phyloP scores from a whole-genome alignment of 139 green algal species.

The Chlamydomonas schloesseri region DNA sequence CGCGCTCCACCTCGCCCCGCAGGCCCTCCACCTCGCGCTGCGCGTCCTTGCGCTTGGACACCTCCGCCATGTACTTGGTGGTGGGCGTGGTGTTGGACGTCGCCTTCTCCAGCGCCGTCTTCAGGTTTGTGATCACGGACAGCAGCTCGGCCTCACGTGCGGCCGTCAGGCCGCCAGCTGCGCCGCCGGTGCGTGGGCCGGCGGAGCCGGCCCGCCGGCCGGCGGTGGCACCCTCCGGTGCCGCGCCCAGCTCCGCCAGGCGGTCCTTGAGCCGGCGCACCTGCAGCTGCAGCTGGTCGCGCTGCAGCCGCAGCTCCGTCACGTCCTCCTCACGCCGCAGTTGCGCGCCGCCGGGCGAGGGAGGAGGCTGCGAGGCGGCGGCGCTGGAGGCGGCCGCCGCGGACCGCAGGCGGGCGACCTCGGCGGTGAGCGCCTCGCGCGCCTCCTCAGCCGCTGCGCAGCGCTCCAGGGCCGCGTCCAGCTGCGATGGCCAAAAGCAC shows the following conservation, averaged over 20 bases:
- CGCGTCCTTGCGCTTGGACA: conserved; percentile 60
- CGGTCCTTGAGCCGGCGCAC: conserved; percentile 56
- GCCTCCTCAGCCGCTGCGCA: conserved; percentile 62
- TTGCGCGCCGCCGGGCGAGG: conserved; percentile 4
- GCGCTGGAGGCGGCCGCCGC: background rate
- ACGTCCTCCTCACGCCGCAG: conserved; percentile 42
- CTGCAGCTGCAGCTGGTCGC: conserved; percentile 66
- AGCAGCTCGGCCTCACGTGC: conserved; percentile 76
- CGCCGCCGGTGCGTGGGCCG: background rate
- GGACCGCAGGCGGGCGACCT: conserved; percentile 47
- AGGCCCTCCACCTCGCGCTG: conserved; percentile 51
- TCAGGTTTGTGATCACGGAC: conserved; percentile 74
- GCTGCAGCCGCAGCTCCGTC: conserved; percentile 65
- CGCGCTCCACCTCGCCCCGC: conserved; percentile 57
- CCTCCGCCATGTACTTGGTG: conserved; percentile 83
- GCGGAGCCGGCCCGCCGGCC: conserved; percentile 1
- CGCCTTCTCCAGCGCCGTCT: conserved; percentile 77
- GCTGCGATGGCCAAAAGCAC: conserved; percentile 18
- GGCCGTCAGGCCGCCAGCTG: conserved; percentile 13
- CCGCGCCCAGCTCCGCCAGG: conserved; percentile 59
- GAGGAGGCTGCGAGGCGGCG: background rate
- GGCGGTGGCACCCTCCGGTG: background rate
- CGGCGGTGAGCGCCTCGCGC: conserved; percentile 48
- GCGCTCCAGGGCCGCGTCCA: conserved; percentile 57
- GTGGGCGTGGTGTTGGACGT: conserved; percentile 70